Conservation (phyloP, 2,329 filamentous ascomycete genomes). For the Aspergillus eucalypticola region DNA sequence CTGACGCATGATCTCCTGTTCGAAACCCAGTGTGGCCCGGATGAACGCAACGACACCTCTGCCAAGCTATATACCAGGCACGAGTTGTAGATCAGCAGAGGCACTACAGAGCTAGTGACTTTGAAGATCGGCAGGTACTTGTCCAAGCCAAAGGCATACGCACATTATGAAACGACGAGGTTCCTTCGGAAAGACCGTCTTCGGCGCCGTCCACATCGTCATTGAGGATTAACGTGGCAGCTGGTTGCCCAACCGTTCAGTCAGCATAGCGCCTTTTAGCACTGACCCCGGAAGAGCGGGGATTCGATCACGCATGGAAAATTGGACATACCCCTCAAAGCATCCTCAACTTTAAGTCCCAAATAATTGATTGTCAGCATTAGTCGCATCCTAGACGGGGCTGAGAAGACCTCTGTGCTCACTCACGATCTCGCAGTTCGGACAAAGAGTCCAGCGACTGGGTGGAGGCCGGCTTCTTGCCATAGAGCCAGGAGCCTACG, state of each 20-base stretch:
- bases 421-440: conserved; percentile 55
- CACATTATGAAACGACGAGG: conserved; percentile 83
- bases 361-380: conserved; percentile 21
- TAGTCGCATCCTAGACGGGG: conserved; percentile 1
- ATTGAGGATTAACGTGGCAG: conserved; percentile 75
- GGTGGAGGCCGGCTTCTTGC: conserved; percentile 49
- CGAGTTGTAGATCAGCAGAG: conserved; percentile 9
- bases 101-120: conserved; percentile 10
- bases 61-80: conserved; percentile 60
- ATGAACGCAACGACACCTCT: conserved; percentile 81
- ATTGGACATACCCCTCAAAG: conserved; percentile 43
- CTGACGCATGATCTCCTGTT: conserved; percentile 86
- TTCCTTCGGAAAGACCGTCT: conserved; percentile 66
- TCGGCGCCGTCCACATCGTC: conserved; percentile 88
- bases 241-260: conserved; percentile 32
- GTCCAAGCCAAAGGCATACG: conserved; percentile 14
- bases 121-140: neutral
- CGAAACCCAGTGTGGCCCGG: conserved; percentile 82
- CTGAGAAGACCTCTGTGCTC: neutral
- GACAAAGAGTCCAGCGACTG: conserved; percentile 59
- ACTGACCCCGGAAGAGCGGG: conserved; percentile 6
- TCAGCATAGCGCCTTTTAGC: conserved; percentile 7
- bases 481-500: conserved; percentile 49
- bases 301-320: conserved; percentile 5
- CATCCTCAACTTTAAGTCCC: conserved; percentile 37